Base-by-base conservation (phyloP, 2,329 filamentous ascomycete species). In the Cladorrhinum sp. region DNA sequence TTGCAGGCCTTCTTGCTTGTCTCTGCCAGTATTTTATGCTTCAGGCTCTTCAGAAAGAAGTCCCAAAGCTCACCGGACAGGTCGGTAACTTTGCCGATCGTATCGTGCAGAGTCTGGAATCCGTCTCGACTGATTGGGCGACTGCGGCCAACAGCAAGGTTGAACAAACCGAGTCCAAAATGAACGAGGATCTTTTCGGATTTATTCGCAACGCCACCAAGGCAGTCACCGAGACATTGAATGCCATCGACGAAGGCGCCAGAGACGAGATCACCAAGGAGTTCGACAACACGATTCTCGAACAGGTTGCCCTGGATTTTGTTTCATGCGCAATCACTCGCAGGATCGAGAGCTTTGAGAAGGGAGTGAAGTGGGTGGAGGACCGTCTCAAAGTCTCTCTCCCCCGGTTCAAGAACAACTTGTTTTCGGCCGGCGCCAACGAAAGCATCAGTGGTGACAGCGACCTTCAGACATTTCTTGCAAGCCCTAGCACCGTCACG, bases 291-390 rank as follows among this genome's bases (percentile, higher is more conserved):
- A 97, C 94, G 0, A 77, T 93, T 48, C 86, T 96, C 49, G 84
- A 92, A 66, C 84, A 88, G 26, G 90, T 92, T 0, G 87, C 96
- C 69, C 81, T 86, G 69, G 88, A 91, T 49, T 86, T 97, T 33
- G 82, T 97, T 64, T 84, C 91, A 71, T 98, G 95, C 71, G 81
- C 98, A n/a, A 86, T 98, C 65, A 86, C 88, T 7, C 81, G 96
- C 70, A 98, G 98, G 79, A 82, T 98, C 64, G 86, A 90, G 66
- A 84, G 87, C 21, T 86, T 99, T 66, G 86, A 98, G 73, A 88
- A 90, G 71, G 95, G 90, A 12, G 81, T 98, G n/a, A 96, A 91
- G 0, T 99, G 94, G 94, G 90, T 96, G 10, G 85, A 90, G 69
- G 88, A 98, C 67, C 80, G 98, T 72, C 92, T 95, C 2, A 85